phyloP scores from a whole-genome alignment of 805 yeast species.

The Spathaspora passalidarum region DNA sequence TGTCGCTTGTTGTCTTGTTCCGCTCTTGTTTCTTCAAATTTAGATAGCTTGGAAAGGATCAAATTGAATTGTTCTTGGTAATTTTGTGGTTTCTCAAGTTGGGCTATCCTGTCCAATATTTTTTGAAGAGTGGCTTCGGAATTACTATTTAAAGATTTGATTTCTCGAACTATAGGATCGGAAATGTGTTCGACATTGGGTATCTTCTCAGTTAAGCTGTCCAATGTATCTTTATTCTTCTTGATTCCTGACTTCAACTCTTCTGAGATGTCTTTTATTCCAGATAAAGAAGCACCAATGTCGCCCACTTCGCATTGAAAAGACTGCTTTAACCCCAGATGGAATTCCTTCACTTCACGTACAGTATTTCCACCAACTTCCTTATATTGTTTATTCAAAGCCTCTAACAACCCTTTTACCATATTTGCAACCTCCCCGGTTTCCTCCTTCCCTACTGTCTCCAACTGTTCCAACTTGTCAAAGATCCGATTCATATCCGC shows the following conservation, averaged over 20 bases:
- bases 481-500: slow-evolving; percentile 24
- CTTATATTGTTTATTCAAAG: not conserved
- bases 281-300: not conserved
- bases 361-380: not conserved
- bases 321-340: not conserved
- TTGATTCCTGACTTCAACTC: not conserved
- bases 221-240: not conserved
- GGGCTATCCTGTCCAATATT: slow-evolving; percentile 6
- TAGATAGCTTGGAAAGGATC: not conserved
- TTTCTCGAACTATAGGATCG: slow-evolving; percentile 25
- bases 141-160: slow-evolving; percentile 20
- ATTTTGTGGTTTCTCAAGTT: not conserved
- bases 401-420: not conserved
- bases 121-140: slow-evolving; percentile 14
- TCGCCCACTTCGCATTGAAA: not conserved
- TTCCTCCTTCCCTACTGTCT: not conserved
- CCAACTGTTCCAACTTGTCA: slow-evolving; percentile 13
- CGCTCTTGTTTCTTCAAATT: not conserved
- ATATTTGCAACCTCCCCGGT: not conserved
- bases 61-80: not conserved
- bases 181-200: slow-evolving; percentile 13
- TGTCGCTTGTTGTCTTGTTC: not conserved
- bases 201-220: not conserved
- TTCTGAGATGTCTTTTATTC: not conserved
- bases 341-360: not conserved